A percentile compares a stretch with the other conserved stretches of the same genome.
These are phyloP conservation scores for Geopyxis carbonaria DNA, from an alignment of 495 filamentous ascomycete species.

Conservation along the genomic window DNA sequence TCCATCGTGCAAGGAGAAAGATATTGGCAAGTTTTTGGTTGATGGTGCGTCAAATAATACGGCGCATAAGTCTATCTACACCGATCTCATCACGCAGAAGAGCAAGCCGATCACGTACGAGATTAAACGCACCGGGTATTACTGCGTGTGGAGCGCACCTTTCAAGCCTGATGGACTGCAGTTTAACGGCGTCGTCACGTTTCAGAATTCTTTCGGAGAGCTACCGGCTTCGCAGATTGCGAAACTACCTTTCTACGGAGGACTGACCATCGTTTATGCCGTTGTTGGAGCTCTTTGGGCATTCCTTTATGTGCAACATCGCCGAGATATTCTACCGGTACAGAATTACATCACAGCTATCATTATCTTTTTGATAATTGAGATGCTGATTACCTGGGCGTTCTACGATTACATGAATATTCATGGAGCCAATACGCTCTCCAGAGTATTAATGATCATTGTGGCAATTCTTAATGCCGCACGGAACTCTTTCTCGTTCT, in stretches of 20 bases:
- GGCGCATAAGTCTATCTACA: conserved; percentile 53
- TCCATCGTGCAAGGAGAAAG: conserved; percentile 53
- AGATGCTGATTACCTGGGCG: conserved; percentile 96
- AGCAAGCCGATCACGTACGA: conserved; percentile 58
- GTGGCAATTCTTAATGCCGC: conserved; percentile 84
- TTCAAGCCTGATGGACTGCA: conserved; percentile 39
- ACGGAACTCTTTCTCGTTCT: conserved; percentile 96
- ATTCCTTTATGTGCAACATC: conserved; percentile 88
- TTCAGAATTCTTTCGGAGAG: conserved; percentile 90
- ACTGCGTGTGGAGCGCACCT: conserved; percentile 68
- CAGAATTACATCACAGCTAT: conserved; percentile 99
- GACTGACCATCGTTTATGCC: conserved; percentile 83
- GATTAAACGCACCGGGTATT: conserved; percentile 82
- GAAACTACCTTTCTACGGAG: conserved; percentile 95
- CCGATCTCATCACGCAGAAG: conserved; percentile 65
- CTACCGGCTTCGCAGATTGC: conserved; percentile 88
- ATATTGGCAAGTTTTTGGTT: conserved; percentile 77
- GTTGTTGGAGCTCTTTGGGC: conserved; percentile 67
- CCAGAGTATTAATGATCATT: conserved; percentile 71
- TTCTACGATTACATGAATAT: conserved; percentile 94
- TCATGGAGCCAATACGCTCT: conserved; percentile 60
- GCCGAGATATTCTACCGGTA: conserved; percentile 87
- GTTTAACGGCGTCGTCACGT: conserved; percentile 72
- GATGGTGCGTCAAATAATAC: conserved; percentile 49
- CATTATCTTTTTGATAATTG: conserved; percentile 77